These are phyloP conservation scores for Kalmusia sp. DNA, from an alignment of 2,329 filamentous ascomycete genomes.

Conservation along the genomic window DNA sequence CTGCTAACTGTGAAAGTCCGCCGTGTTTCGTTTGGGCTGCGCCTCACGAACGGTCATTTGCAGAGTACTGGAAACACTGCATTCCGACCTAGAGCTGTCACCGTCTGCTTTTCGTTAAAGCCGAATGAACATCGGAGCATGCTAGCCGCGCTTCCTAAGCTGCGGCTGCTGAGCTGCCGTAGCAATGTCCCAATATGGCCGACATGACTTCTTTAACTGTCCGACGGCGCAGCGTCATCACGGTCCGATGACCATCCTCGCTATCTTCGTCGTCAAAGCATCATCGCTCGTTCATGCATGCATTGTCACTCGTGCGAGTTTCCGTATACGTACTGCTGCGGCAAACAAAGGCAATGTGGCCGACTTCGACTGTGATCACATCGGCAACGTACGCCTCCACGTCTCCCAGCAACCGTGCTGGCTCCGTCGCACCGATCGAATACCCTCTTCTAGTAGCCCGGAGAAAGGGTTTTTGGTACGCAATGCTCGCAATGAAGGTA, in stretches of 20 bases:
- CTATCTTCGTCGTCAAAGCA: background rate
- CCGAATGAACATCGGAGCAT: background rate
- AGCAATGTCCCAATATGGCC: too few relatives aligned
- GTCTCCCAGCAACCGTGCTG: conserved; percentile 42
- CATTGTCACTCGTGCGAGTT: conserved; percentile 13
- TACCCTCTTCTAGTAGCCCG: conserved; percentile 36
- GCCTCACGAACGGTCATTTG: conserved; percentile 8
- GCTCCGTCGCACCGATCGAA: conserved; percentile 40
- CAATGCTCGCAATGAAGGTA: conserved; percentile 46
- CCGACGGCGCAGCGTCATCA: background rate
- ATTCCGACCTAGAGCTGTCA: conserved; percentile 7
- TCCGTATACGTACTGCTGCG: conserved; percentile 33
- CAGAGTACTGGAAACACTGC: background rate
- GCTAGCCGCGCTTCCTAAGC: background rate
- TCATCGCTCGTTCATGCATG: conserved; percentile 24
- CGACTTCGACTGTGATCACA: conserved; percentile 37
- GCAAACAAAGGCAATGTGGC: conserved; percentile 48
- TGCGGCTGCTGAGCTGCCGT: background rate
- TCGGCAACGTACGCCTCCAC: conserved; percentile 40
- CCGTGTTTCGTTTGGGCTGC: conserved; percentile 4
- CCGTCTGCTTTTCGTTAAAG: background rate
- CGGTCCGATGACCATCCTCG: background rate
- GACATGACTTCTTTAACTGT: background rate
- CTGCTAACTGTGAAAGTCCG: background rate
- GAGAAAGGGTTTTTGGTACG: conserved; percentile 45